Evolutionary conservation across 2,329 filamentous ascomycete species (phyloP).

Genomic region (Aspergillus hortae): DNA sequence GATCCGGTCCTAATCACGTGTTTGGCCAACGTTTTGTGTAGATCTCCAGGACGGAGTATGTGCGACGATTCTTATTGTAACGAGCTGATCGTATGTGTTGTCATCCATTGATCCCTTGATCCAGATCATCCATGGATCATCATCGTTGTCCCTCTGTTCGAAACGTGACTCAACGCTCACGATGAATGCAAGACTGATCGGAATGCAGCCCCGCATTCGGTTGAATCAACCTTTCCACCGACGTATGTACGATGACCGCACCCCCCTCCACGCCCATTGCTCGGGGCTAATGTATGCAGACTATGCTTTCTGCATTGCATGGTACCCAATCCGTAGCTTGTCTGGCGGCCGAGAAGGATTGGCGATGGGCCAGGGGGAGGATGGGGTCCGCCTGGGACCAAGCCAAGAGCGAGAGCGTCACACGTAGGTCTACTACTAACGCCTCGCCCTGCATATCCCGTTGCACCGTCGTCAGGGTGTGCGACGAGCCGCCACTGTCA

Average conservation of each 20-base stretch:
- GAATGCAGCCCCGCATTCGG: constrained; percentile 12
- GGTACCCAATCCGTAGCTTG: constrained; percentile 14
- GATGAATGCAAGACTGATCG: neutral
- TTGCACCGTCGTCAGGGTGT: neutral
- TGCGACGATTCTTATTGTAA: neutral
- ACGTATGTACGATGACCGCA: constrained; percentile 1
- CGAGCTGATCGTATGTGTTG: constrained; percentile 14
- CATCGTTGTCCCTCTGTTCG: too few relatives aligned
- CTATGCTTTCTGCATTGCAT: constrained; percentile 10
- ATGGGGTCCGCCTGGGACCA: too few relatives aligned
- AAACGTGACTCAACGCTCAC: neutral
- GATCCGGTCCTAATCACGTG: neutral
- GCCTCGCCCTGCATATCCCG: neutral
- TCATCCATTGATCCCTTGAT: constrained; percentile 7
- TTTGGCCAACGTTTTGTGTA: neutral
- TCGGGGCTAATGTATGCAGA: constrained; percentile 13
- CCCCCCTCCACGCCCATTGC: neutral
- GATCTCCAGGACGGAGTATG: neutral
- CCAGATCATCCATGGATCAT: constrained; percentile 9
- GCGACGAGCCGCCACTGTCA: neutral
- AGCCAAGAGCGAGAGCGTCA: too few relatives aligned
- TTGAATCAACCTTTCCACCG: constrained; percentile 2
- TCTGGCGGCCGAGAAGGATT: neutral
- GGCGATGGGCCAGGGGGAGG: neutral
- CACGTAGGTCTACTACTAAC: neutral